Base-by-base conservation (phyloP, 805 yeast genomes). In the Candida chilensis region DNA sequence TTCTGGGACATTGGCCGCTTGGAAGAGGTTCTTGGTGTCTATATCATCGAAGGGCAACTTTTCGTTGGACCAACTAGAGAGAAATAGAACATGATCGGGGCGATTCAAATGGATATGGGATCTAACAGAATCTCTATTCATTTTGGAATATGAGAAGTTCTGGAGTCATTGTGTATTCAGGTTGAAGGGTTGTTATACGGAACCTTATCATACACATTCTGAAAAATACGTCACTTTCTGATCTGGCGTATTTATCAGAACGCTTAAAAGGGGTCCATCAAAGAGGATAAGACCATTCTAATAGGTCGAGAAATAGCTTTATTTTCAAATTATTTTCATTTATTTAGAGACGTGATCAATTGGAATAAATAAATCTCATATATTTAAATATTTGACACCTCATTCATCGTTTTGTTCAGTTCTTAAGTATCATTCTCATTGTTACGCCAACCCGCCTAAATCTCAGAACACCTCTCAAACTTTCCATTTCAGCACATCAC, bases 1-100 rank as follows among this genome's bases (percentile, higher is more conserved):
- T 7, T 27, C 17, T 3, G 54, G 53, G 12, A 52, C 30, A 14
- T 32, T 28, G 12, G 51, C 45, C 29, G 50, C 41, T 11, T 51
- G 58, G 15, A 22, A 22, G 7, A 22, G 13, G 25, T 22, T 22
- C 13, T 22, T 22, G 7, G 25, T 22, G 13, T 22, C 25, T 22
- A 22, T 22, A 22, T 22, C 25, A 22, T 22, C 25, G 13, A 7
- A 22, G 6, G 25, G 25, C 6, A 22, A 8, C 12, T 6, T 22
- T 22, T 22, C 25, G 7, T 22, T 12, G 6, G 13, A n/a, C 25
- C 25, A 22, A 7, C 13, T 15, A 12, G 11, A 12, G 14, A 22
- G 11, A 22, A n/a, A 22, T 15, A 22, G 6, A 5, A 22, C 25
- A n/a, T 22, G 25, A 22, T 22, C 15, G 13, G 25, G 13, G 13